Evolutionary conservation across 352 stramenopile species (phyloP).

Genomic region (Phytophthora syringae): DNA sequence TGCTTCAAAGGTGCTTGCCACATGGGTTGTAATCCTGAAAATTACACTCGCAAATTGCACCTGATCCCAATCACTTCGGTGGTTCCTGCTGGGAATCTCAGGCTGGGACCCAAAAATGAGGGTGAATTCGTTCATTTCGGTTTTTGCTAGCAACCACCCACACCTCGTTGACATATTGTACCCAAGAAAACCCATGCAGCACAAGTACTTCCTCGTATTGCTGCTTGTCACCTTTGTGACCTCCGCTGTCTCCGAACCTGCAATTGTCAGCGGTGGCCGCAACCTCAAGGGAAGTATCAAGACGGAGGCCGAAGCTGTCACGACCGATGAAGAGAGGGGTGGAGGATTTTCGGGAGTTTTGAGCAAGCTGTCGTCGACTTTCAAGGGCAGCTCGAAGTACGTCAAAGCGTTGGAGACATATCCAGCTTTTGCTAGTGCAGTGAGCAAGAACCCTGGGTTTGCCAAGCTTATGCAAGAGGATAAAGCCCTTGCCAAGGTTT

Average conservation of each 20-base stretch:
- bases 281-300: not conserved
- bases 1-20: too few species aligned
- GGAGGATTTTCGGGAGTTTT: not conserved
- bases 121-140: not conserved
- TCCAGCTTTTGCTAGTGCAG: not conserved
- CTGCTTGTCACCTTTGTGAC: constrained; percentile 5
- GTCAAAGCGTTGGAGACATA: not conserved
- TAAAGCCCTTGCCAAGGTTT: not conserved
- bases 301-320: not conserved
- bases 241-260: not conserved
- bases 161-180: not conserved
- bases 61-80: not conserved
- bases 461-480: not conserved
- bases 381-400: not conserved
- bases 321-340: not conserved
- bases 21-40: not conserved
- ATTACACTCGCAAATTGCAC: not conserved
- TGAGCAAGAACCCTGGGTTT: not conserved
- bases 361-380: not conserved
- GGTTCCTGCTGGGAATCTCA: not conserved
- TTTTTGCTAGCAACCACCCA: not conserved
- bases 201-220: constrained; percentile 11
- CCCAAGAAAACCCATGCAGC: not conserved
- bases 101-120: not conserved
- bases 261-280: not conserved